phyloP scores from a whole-genome alignment of 2,329 filamentous ascomycete genomes.

The Aspergillus neotritici region DNA sequence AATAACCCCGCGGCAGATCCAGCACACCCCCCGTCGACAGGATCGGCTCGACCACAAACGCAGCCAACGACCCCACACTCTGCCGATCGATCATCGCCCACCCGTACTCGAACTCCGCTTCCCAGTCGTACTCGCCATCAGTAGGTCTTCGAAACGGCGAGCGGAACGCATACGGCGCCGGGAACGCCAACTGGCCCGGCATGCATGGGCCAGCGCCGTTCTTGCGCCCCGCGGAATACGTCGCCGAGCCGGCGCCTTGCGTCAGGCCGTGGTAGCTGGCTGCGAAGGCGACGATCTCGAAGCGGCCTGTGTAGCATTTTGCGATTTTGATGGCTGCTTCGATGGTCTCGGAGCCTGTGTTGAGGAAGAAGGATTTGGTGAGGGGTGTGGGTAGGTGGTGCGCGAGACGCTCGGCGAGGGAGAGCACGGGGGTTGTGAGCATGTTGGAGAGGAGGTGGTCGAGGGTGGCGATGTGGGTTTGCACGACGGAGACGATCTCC shows the following conservation, averaged over 20 bases:
- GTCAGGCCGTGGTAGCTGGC: constrained; percentile 60
- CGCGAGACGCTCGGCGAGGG: constrained; percentile 49
- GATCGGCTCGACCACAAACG: constrained; percentile 59
- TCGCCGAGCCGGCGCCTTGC: constrained; percentile 46
- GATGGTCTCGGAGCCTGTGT: constrained; percentile 52
- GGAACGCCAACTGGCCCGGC: constrained; percentile 54
- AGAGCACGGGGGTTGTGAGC: constrained; percentile 53
- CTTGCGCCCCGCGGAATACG: constrained; percentile 25
- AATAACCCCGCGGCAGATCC: constrained; percentile 54
- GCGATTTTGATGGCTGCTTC: constrained; percentile 62
- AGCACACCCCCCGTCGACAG: constrained; percentile 56
- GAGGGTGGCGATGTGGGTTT: constrained; percentile 45
- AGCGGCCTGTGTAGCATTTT: constrained; percentile 59
- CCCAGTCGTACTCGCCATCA: constrained; percentile 61
- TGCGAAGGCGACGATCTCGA: constrained; percentile 57
- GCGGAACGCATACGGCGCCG: constrained; percentile 57
- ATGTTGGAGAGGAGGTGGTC: constrained; percentile 58
- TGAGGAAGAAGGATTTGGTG: constrained; percentile 54
- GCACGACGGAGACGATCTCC: constrained; percentile 52
- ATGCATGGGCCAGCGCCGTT: constrained; percentile 29
- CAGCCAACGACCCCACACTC: constrained; percentile 57
- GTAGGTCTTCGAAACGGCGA: constrained; percentile 52
- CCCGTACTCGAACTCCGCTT: constrained; percentile 58
- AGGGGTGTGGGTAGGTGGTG: constrained; percentile 44
- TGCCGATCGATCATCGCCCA: constrained; percentile 57